Percentiles rank a stretch among this genome's conserved stretches.
Conservation (phyloP, 2,329 filamentous ascomycete species). For the Pseudogymnoascus sp. region DNA sequence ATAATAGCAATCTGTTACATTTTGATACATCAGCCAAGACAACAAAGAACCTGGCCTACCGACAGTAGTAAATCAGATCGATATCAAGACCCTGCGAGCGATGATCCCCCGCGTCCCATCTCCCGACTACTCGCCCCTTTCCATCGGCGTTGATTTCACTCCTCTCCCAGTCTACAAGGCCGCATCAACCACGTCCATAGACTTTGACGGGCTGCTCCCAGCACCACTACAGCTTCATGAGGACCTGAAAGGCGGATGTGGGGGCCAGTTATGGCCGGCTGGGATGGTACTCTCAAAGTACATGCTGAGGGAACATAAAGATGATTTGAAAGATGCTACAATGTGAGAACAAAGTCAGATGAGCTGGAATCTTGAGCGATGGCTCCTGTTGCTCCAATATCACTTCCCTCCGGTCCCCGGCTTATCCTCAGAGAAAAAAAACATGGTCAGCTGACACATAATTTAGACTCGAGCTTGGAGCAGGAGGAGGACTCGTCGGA, state of each 20-base stretch:
- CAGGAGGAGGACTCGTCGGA: conserved; percentile 81
- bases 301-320: conserved; percentile 64
- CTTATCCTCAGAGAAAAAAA: conserved; percentile 6
- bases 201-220: conserved; percentile 67
- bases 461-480: conserved; percentile 76
- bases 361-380: background rate
- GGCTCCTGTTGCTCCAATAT: background rate
- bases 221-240: conserved; percentile 70
- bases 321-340: conserved; percentile 55
- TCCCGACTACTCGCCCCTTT: conserved; percentile 27
- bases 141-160: conserved; percentile 44
- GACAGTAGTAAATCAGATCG: background rate
- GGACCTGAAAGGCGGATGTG: conserved; percentile 80
- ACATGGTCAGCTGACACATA: background rate
- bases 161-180: conserved; percentile 52
- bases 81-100: conserved; percentile 8
- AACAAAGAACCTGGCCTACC: background rate
- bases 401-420: background rate
- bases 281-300: conserved; percentile 84
- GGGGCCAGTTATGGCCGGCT: conserved; percentile 89
- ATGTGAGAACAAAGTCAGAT: conserved; percentile 48
- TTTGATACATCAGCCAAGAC: conserved; percentile 9
- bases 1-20: conserved; percentile 6
- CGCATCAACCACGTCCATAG: conserved; percentile 42
- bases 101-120: conserved; percentile 25